Base-by-base conservation (phyloP, 805 yeast genomes). In the Saccharomyces kudriavzevii region DNA sequence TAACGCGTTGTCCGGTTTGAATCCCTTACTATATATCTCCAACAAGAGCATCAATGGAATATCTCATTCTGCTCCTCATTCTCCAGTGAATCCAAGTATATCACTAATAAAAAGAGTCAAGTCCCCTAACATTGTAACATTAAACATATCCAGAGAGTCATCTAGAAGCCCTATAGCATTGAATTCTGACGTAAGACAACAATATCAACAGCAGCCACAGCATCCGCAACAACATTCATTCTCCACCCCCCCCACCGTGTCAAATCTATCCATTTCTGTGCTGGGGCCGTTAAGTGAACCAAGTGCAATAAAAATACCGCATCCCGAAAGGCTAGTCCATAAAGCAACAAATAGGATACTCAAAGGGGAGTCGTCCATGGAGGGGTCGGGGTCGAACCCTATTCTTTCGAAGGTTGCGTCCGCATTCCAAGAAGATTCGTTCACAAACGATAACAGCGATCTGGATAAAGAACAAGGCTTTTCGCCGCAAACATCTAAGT, bases 61-160 rank as follows among this genome's bases (percentile, higher is more conserved):
- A 17, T 35, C 43, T 20, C 43, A 35, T 17, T 35, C 43, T 17
- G 43, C 43, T 17, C 43, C 43, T 1, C 43, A 35, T 35, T 35
- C 43, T 4, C 43, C 43, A 35, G 43, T 35, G 43, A 52, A 61
- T 22, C 55, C 67, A n/a, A 66, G 59, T 49, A 49, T 65, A 45
- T 65, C 69, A 3, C 62, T 62, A 49, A 61, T 67, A 46, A 65
- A 62, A 48, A 60, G 68, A 47, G 55, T 66, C 20, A 65, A 66
- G 49, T 65, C 68, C 3, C 68, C 70, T 5, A 67, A 67, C 52
- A 67, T 66, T 49, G 70, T 67, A 3, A 67, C 68, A 17, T 54
- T 67, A 49, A 67, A 67, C 48, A 65, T 67, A 26, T 67, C 70
- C 5, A 59, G 70, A 49, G 70, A 66, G 49, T 59, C 65, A 20